Percentiles rank a stretch among this genome's conserved stretches.
phyloP scores from a whole-genome alignment of 352 stramenopile species.

The Elongisporangium undulatum region DNA sequence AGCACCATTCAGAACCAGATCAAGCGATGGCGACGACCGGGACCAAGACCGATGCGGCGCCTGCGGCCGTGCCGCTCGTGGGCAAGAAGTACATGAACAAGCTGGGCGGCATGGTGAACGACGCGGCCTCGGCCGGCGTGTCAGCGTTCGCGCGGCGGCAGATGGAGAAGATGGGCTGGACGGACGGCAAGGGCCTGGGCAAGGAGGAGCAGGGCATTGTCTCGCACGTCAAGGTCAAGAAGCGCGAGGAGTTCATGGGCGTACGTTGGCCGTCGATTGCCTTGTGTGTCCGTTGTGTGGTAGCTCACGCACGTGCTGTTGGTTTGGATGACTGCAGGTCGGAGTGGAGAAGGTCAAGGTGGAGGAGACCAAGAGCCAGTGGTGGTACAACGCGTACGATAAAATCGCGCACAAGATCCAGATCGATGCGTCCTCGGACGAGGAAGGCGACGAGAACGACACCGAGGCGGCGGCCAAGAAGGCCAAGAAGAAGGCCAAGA shows the following conservation, averaged over 20 bases:
- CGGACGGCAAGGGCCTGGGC: constrained; percentile 93
- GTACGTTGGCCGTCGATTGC: constrained; percentile 4
- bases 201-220: constrained; percentile 93
- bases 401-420: constrained; percentile 86
- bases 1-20: neutral
- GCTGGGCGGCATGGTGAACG: constrained; percentile 79
- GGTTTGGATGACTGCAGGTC: constrained; percentile 20
- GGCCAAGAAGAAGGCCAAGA: constrained; percentile 36
- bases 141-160: constrained; percentile 81
- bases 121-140: constrained; percentile 53
- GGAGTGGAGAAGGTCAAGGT: constrained; percentile 75
- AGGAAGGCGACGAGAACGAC: constrained; percentile 30
- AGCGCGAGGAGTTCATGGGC: constrained; percentile 91
- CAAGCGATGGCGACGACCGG: constrained; percentile 2
- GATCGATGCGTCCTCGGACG: constrained; percentile 61
- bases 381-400: constrained; percentile 89
- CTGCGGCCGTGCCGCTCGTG: constrained; percentile 52
- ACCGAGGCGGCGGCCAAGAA: constrained; percentile 54
- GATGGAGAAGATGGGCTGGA: constrained; percentile 97
- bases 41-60: neutral
- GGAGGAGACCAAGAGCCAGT: constrained; percentile 70
- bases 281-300: neutral
- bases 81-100: constrained; percentile 81
- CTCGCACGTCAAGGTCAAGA: constrained; percentile 93
- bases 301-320: neutral